Evolutionary conservation across 2,329 filamentous ascomycete genomes (phyloP).

Genomic region (Claviceps quebecensis): DNA sequence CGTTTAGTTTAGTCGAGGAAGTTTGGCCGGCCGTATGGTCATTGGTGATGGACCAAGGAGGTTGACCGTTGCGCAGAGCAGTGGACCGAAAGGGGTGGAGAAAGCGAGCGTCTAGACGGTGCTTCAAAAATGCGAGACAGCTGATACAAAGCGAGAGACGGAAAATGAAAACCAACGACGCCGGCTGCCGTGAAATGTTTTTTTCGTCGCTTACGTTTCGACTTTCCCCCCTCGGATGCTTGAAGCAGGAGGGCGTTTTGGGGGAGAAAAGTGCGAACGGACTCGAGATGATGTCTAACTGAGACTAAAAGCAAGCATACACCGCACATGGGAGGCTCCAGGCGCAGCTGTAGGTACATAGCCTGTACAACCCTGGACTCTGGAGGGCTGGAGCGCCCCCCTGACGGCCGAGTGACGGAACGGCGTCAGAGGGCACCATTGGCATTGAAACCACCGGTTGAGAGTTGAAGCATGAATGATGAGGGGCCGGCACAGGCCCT

Average conservation of each 20-base stretch:
- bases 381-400: neutral
- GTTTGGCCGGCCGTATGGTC: conserved; percentile 3
- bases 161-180: conserved; percentile 5
- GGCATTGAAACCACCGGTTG: too few relatives aligned
- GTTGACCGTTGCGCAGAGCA: neutral
- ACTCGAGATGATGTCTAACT: neutral
- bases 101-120: conserved; percentile 7
- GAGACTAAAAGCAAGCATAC: neutral
- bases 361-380: neutral
- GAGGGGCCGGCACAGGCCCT: neutral
- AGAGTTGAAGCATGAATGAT: too few relatives aligned
- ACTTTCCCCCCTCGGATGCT: neutral
- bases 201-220: too few relatives aligned
- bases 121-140: neutral
- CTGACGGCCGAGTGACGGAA: neutral
- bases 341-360: neutral
- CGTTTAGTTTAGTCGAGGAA: neutral
- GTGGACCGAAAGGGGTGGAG: conserved; percentile 1
- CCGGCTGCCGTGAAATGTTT: neutral
- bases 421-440: too few relatives aligned
- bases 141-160: conserved; percentile 9
- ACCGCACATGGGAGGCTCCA: neutral
- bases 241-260: neutral
- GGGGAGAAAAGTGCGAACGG: neutral
- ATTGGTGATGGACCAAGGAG: neutral